A percentile compares a stretch with the other conserved stretches of the same genome.
phyloP scores from a whole-genome alignment of 257 asterid species.

The Forsythia viridissima region DNA sequence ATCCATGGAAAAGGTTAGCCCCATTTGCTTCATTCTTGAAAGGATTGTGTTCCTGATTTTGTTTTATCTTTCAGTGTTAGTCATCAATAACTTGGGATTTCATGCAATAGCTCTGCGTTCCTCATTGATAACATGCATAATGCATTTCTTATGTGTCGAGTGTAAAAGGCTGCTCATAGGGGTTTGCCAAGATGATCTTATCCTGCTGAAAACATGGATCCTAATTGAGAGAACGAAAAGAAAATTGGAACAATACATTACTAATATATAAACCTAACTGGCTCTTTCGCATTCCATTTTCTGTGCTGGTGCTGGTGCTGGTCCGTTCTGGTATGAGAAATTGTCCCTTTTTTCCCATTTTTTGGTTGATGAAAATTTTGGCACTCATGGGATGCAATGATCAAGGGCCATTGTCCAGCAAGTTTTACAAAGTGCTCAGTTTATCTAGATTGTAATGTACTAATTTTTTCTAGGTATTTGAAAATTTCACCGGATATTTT shows the following conservation, averaged over 20 bases:
- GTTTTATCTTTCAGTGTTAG: background rate
- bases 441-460: background rate
- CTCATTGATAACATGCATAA: background rate
- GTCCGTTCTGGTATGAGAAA: background rate
- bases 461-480: background rate
- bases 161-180: background rate
- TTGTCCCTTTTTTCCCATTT: background rate
- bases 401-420: background rate
- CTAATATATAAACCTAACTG: background rate
- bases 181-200: no score
- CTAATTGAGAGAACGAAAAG: no score
- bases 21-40: constrained; percentile 1
- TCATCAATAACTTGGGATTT: background rate
- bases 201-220: no score
- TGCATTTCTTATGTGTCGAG: background rate
- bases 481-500: background rate
- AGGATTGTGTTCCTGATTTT: background rate
- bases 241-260: background rate
- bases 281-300: background rate
- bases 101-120: background rate
- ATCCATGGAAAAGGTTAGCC: constrained; percentile 64
- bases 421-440: background rate
- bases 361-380: background rate
- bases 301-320: background rate
- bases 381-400: background rate